Evolutionary conservation across 441 rosid genomes (phyloP), one percentile per base, ranked within the genome.

Genomic region (Populus hybrid): DNA sequence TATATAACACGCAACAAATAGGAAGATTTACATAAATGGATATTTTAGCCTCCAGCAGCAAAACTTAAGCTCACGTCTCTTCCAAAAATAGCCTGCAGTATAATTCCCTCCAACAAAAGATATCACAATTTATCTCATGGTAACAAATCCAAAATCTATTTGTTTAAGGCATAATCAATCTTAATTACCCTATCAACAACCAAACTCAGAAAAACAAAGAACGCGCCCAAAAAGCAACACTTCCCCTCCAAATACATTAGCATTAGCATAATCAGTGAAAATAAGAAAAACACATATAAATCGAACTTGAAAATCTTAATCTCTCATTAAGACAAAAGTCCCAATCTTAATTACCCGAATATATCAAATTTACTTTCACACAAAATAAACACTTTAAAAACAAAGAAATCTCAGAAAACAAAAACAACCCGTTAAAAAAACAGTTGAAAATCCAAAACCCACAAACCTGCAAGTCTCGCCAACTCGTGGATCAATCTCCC

Each of bases 381-480:
- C 40, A 28, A 3, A 50, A n/a, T 6, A 32, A 69, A 76, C 69
- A 36, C 3, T 63, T 28, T 0, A 42, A 42, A 72, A 64, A 36
- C 20, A 30, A 2, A 28, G 18, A 20, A 69, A 26, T 70, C 5
- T 30, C 24, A 64, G 16, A 14, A 16, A 28, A 30, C 32, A 30
- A 50, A 21, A 65, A 20, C 32, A 35, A 26, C 54, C 34, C 63
- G 23, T 23, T 9, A 3, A 10, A 5, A 10, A n/a, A 20, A 67
- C 42, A 12, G 23, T 23, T 18, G 23, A 26, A 32, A 28, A 68
- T 20, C 6, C 46, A 30, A 69, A 24, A 70, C 67, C 35, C 16
- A 77, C 35, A 66, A 54, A 96, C 99, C 99, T 92, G 98, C 98
- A 96, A 86, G 98, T 96, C 87, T 96, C 99, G 61, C 98, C 99